These are phyloP conservation scores for Daedalea quercina DNA, from an alignment of 768 basidiomycete genomes.

Conservation along the genomic window DNA sequence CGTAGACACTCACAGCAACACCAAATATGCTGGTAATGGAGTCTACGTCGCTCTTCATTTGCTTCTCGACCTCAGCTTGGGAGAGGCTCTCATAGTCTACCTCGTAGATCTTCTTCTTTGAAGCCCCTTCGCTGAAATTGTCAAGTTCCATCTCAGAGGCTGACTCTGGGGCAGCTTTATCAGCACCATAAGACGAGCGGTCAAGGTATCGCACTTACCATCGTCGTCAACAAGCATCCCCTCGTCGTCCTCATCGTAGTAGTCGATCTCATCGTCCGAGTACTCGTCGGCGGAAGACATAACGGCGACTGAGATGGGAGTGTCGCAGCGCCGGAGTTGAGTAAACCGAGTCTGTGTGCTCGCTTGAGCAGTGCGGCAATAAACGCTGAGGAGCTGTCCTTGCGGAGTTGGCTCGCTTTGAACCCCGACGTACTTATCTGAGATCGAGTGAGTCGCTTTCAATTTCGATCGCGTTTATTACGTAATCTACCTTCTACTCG, in stretches of 20 bases:
- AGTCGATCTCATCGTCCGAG: constrained; percentile 61
- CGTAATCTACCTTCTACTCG: not conserved
- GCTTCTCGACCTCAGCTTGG: constrained; percentile 65
- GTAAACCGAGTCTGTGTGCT: too few relatives aligned
- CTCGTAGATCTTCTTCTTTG: constrained; percentile 69
- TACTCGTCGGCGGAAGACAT: constrained; percentile 67
- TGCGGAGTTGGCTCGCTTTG: not conserved
- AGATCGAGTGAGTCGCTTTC: not conserved
- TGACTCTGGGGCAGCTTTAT: constrained; percentile 26
- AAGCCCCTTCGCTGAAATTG: constrained; percentile 56
- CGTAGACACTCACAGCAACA: constrained; percentile 65
- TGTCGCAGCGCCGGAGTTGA: too few relatives aligned
- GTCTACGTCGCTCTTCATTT: constrained; percentile 76
- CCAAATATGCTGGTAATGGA: constrained; percentile 85
- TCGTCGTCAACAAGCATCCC: constrained; percentile 57
- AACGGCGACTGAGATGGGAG: not conserved
- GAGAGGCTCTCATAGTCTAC: constrained; percentile 77
- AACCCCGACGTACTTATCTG: not conserved
- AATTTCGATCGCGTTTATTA: not conserved
- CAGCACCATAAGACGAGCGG: constrained; percentile 16
- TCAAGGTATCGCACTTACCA: constrained; percentile 27
- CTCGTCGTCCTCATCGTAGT: constrained; percentile 67
- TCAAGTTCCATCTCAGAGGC: constrained; percentile 65
- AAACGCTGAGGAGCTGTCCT: not conserved
- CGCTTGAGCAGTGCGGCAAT: not conserved